Evolutionary conservation across 2,329 filamentous ascomycete genomes (phyloP).

Genomic region (Hawksworthiomyces lignivorus): DNA sequence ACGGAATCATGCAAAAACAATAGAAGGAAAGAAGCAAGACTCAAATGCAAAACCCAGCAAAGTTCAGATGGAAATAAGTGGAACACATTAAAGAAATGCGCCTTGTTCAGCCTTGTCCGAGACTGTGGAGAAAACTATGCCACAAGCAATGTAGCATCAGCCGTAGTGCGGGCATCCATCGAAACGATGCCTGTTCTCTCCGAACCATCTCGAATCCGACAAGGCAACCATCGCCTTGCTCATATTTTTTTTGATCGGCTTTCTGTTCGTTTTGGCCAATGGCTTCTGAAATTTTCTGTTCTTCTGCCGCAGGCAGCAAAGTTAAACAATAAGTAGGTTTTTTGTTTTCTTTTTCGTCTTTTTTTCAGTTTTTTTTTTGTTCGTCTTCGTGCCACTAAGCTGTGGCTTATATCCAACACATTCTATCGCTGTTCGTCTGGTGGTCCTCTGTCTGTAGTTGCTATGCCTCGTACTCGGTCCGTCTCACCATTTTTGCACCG

Average conservation of each 20-base stretch:
- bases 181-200: no score
- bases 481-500: slow-evolving; percentile 33
- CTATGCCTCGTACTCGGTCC: slow-evolving; percentile 34
- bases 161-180: no score
- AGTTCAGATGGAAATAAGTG: background rate
- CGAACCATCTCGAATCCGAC: background rate
- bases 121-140: background rate
- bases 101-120: slow-evolving; percentile 3
- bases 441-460: background rate
- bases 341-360: background rate
- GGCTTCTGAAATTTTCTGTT: no score
- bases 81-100: background rate
- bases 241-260: background rate
- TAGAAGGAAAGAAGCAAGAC: background rate
- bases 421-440: background rate
- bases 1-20: background rate
- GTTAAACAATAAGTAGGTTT: background rate
- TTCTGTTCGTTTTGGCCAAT: background rate
- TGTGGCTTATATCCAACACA: background rate
- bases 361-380: background rate
- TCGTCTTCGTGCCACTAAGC: no score
- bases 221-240: background rate
- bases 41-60: no score
- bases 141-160: background rate
- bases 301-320: no score